A percentile compares a stretch with the other conserved stretches of the same genome.
These are phyloP conservation scores for Bipolaris gigantea DNA, from an alignment of 2,329 filamentous ascomycete species.

Conservation along the genomic window DNA sequence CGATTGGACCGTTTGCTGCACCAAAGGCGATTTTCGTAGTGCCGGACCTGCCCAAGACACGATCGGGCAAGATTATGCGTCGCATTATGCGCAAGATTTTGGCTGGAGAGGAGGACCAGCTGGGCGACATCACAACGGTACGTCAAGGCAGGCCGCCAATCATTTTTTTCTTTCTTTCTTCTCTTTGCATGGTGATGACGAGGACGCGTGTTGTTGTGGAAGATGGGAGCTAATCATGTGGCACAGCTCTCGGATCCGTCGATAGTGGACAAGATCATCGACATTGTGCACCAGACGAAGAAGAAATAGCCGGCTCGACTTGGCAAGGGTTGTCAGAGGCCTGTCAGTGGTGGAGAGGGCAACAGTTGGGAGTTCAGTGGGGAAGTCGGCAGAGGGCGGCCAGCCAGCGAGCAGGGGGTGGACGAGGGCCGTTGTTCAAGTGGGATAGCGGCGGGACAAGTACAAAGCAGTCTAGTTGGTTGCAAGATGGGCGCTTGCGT, in stretches of 20 bases:
- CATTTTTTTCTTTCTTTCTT: too few species aligned
- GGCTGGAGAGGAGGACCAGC: constrained; percentile 93
- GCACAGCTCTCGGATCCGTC: constrained; percentile 80
- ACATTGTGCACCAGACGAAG: constrained; percentile 68
- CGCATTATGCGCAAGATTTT: constrained; percentile 96
- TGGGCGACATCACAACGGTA: constrained; percentile 91
- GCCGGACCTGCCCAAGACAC: constrained; percentile 93
- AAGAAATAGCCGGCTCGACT: constrained; percentile 43
- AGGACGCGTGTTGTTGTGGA: constrained; percentile 35
- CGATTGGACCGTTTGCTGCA: constrained; percentile 94
- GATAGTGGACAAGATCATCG: constrained; percentile 88
- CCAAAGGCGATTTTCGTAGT: constrained; percentile 92
- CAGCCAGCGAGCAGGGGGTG: too few species aligned
- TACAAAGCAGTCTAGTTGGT: too few species aligned
- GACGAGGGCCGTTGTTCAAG: not conserved
- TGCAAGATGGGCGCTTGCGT: constrained; percentile 6
- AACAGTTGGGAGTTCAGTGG: not conserved
- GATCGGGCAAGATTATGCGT: constrained; percentile 98
- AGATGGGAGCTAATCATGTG: constrained; percentile 30
- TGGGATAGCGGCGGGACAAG: not conserved
- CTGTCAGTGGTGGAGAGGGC: constrained; percentile 6
- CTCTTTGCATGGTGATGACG: constrained; percentile 17
- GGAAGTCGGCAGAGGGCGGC: not conserved
- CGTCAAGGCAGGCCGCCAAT: constrained; percentile 44
- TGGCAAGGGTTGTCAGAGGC: constrained; percentile 10